Evolutionary conservation across 2,329 filamentous ascomycete genomes (phyloP), one percentile per base, ranked within the genome.

Genomic region (Phoma sp.): DNA sequence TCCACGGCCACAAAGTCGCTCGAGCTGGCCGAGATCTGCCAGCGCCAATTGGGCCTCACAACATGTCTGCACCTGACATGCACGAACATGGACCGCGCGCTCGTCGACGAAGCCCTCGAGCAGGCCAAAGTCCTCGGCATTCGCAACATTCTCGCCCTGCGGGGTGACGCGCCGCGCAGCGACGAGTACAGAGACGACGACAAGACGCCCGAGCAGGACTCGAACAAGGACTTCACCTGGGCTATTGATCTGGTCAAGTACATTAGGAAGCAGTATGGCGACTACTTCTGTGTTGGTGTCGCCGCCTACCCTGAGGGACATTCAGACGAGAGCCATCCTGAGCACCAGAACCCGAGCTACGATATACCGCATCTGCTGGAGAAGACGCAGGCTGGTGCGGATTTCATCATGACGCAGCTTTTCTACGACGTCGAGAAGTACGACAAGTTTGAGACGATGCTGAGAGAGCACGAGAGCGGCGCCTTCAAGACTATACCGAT

Each of bases 381-480:
- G 63, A 99, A 99, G 82, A 89, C 89, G 1, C 82, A 88, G 65
- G 95, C 95, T 3, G 95, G 95, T 1, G 95, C 93, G 43, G 93
- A 98, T 77, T 99, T 99, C 71, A 90, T 99, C 76, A 96, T 99
- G 91, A 98, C 95, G 1, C 95, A 99, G 75, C 83, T 99, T 7
- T 98, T 97, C 76, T 99, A 96, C 75, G 92, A 98, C 71, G 84
- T 92, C 20, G 82, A 90, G 3, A 91, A 91, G 15, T 99, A 96
- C 72, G 84, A 87, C 49, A 80, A 80, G 28, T 98, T 96, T 69
- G 93, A 98, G 77, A 83, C 80, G 60, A 84, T 82, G 43, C 75
- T 99, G 62, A 82, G 92, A 56, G 84, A 88, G 47, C 92, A 99
- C 68, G 86, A 91, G 40, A 96, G 91, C 68, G 92, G 92, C 3